phyloP scores from a whole-genome alignment of 2,329 filamentous ascomycete genomes.

The Exophiala xenobiotica region DNA sequence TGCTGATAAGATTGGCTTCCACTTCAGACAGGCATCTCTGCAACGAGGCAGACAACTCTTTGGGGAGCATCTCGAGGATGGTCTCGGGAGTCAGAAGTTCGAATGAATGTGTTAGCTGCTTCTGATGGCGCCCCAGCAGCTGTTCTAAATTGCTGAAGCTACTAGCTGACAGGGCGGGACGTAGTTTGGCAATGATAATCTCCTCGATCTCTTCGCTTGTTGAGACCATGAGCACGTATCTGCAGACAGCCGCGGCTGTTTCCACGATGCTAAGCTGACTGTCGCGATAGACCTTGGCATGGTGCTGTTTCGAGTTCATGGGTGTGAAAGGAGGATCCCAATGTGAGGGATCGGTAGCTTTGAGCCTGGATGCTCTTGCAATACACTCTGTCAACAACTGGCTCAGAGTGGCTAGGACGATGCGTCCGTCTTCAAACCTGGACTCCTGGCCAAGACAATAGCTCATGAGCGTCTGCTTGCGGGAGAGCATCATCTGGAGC shows the following conservation, averaged over 20 bases:
- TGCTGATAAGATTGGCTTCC: constrained; percentile 4
- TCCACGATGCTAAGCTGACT: constrained; percentile 42
- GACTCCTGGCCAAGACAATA: constrained; percentile 16
- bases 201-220: constrained; percentile 21
- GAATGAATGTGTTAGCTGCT: constrained; percentile 19
- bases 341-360: constrained; percentile 29
- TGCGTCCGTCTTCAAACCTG: constrained; percentile 34
- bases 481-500: constrained; percentile 31
- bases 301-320: constrained; percentile 40
- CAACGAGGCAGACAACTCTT: constrained; percentile 9
- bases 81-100: constrained; percentile 23
- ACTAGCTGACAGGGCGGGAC: constrained; percentile 8
- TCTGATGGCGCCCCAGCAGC: constrained; percentile 11
- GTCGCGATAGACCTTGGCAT: constrained; percentile 44
- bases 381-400: constrained; percentile 44
- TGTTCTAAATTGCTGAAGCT: constrained; percentile 13
- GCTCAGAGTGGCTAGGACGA: constrained; percentile 41
- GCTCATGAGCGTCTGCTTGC: constrained; percentile 28
- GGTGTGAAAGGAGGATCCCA: constrained; percentile 29
- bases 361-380: constrained; percentile 40
- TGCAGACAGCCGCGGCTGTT: constrained; percentile 41
- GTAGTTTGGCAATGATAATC: constrained; percentile 15
- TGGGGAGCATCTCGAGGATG: constrained; percentile 25
- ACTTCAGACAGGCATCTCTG: constrained; percentile 16
- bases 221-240: constrained; percentile 41